Evolutionary conservation across 805 yeast species (phyloP), one percentile per base, ranked within the genome.

Genomic region (Schwanniomyces sp.): DNA sequence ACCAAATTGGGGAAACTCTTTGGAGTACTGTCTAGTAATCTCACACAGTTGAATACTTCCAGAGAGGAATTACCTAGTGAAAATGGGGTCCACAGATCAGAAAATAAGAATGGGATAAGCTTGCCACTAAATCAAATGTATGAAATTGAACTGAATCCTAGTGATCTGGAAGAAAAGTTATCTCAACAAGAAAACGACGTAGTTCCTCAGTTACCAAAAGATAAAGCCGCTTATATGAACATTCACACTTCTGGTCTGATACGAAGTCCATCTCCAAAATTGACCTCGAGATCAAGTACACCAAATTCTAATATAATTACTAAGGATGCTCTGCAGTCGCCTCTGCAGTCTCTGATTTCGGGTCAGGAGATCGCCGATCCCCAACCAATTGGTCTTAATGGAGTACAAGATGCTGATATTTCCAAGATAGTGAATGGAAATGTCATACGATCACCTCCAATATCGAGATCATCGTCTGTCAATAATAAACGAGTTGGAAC

Each of bases 1-100:
- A 50, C 49, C 28, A 59, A 55, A 43, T 39, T 58, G 30, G 58
- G 62, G 34, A 59, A 58, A 44, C 53, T 59, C 29, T 59, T 59
- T 48, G 59, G 57, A 32, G 56, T 58, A 9, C 54, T 54, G 40
- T 48, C 51, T 12, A 51, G 56, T 12, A 55, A 54, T 45, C 46
- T 49, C 26, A 16, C 43, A 14, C 46, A 34, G 38, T 30, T 48
- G 21, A 39, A 45, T 12, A 16, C 30, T n/a, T 39, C 41, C 4
- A 39, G 25, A 14, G 41, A 39, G 18, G 41, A 39, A 6, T 18
- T 39, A n/a, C 2, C 12, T n/a, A 25, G 14, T 18, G 30, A 26
- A 18, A 26, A 39, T 26, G 30, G 30, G 4, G 16, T n/a, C 11
- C 27, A 2, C 16, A 37, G 18, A n/a, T 4, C 27, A 37, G 40